These are phyloP conservation scores for Wilhelminamyces savonicus DNA, from an alignment of 805 yeast genomes.

Conservation along the genomic window DNA sequence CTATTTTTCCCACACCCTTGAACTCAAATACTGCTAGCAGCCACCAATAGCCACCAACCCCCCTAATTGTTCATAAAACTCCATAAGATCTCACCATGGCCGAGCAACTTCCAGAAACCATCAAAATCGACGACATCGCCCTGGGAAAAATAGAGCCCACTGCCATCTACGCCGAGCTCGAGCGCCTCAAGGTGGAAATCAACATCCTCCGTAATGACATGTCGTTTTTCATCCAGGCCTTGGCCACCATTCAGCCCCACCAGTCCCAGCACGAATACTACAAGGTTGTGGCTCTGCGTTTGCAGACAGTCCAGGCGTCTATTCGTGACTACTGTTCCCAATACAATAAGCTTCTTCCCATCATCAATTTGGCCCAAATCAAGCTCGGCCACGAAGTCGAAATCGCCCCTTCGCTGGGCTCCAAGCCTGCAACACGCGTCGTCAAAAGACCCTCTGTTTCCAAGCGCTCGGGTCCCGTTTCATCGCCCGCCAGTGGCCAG, in stretches of 20 bases:
- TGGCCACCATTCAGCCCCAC: slow-evolving; percentile 26
- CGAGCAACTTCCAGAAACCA: slow-evolving; percentile 21
- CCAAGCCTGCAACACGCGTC: too few species aligned
- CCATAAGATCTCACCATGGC: too few species aligned
- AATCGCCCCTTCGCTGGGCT: slow-evolving; percentile 20
- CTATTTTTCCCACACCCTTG: too few species aligned
- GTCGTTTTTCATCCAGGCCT: slow-evolving; percentile 29
- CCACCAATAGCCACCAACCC: too few species aligned
- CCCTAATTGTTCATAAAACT: too few species aligned
- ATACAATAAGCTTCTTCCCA: slow-evolving; percentile 42
- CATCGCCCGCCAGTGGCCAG: too few species aligned
- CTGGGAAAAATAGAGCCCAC: slow-evolving; percentile 35
- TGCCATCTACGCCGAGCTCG: slow-evolving; percentile 39
- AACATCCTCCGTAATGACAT: slow-evolving; percentile 36
- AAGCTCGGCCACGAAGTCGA: slow-evolving; percentile 47
- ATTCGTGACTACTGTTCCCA: slow-evolving; percentile 38
- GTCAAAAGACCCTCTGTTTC: not conserved
- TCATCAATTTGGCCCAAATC: slow-evolving; percentile 44
- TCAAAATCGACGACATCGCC: slow-evolving; percentile 38
- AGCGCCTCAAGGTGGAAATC: slow-evolving; percentile 36
- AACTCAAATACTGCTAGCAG: too few species aligned
- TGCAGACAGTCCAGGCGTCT: slow-evolving; percentile 30
- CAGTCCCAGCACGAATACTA: slow-evolving; percentile 33
- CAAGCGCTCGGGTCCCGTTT: not conserved
- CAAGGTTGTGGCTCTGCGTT: slow-evolving; percentile 26